Base-by-base conservation (phyloP, 306 rosid species). In the Morella rubra region DNA sequence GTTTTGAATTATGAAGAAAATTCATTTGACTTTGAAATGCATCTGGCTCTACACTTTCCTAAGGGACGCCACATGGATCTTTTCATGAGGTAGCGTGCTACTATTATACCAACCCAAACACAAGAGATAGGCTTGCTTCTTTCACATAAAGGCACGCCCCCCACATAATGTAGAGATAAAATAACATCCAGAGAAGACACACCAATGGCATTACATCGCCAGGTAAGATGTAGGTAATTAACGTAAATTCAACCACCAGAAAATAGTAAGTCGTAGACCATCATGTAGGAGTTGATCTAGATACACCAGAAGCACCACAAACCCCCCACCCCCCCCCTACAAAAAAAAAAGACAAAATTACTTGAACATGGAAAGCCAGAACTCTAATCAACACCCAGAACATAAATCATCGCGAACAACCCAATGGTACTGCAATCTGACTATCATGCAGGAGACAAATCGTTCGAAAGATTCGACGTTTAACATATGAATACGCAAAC, bases 11-110 rank as follows among this genome's bases (percentile, higher is more conserved):
- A 76, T 67, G 47, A 72, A 75, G 77, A 75, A 79, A 79, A 72
- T 76, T 70, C 80, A 75, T 84, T 91, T 81, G 90, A 87, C 86
- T 83, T 80, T 72, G 61, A 47, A 13, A 79, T 74, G 54, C 42
- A 78, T 56, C 74, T 44, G 81, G 77, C 81, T 81, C 79, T 72
- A 22, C 60, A 15, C 46, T 79, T 84, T 41, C 76, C 65, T 40
- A 69, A 64, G 52, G 69, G 79, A 74, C 45, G 72, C 47, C 77
- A 51, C 61, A 84, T 52, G 66, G 66, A 71, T 69, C 55, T 37
- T 56, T 45, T 61, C 69, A 79, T 82, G 66, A 32, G 83, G 84
- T 71, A 37, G 85, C 62, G 51, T 77, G 20, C 73, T 55, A 60
- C 24, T 13, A 54, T 70, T 55, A 71, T 55, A 76, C 40, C 61